Percentiles rank a stretch among this genome's conserved stretches.
phyloP scores from a whole-genome alignment of 2,329 filamentous ascomycete genomes.

The Ascochyta viciae-villosae region DNA sequence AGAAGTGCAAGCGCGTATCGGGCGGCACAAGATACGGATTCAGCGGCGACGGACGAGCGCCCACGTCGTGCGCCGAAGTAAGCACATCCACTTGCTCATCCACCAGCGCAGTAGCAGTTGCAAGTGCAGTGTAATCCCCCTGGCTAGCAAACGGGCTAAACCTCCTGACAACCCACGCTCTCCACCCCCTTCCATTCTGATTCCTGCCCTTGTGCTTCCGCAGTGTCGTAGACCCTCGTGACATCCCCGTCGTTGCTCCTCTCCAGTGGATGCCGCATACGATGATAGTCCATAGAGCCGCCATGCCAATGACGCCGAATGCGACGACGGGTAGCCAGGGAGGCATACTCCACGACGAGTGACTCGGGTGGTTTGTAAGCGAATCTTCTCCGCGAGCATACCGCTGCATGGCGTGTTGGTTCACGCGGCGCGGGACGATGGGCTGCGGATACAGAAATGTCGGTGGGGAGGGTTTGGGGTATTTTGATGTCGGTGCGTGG shows the following conservation, averaged over 20 bases:
- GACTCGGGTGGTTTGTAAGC: not conserved
- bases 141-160: not conserved
- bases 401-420: not conserved
- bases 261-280: not conserved
- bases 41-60: not conserved
- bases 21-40: conserved; percentile 7
- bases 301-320: not conserved
- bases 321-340: not conserved
- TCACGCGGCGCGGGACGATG: not conserved
- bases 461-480: not conserved
- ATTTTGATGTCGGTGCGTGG: not conserved
- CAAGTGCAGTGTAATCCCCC: not conserved
- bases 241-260: not conserved
- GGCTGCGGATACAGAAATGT: not conserved
- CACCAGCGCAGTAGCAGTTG: too few relatives aligned
- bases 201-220: not conserved
- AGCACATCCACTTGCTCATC: not conserved
- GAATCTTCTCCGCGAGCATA: not conserved
- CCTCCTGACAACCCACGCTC: not conserved
- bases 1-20: too few relatives aligned
- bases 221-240: too few relatives aligned
- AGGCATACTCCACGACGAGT: not conserved
- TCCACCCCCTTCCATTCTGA: not conserved
- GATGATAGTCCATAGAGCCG: not conserved
- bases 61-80: not conserved